A percentile compares a stretch with the other conserved stretches of the same genome.
phyloP scores from a whole-genome alignment of 352 stramenopile species.

The Aphanomyces astaci region DNA sequence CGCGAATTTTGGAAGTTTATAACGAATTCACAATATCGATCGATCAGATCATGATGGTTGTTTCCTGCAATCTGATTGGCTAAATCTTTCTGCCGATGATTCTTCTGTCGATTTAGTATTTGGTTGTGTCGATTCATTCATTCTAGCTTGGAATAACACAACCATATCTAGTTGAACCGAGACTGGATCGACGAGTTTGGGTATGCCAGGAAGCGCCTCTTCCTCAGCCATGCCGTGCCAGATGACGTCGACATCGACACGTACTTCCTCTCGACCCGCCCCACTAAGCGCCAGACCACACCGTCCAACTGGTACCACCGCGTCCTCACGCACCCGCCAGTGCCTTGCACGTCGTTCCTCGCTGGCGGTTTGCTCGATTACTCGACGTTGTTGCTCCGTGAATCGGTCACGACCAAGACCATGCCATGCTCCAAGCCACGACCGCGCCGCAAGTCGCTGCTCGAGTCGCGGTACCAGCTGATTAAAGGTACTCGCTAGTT shows the following conservation, averaged over 20 bases:
- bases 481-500: slow-evolving; percentile 31
- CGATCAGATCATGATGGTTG: too few species aligned
- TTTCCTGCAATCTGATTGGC: too few species aligned
- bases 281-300: neutral
- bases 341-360: neutral
- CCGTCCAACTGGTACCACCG: neutral
- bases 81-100: too few species aligned
- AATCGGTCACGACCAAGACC: too few species aligned
- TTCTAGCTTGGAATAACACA: too few species aligned
- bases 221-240: slow-evolving; percentile 36
- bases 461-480: slow-evolving; percentile 41
- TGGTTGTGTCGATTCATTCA: too few species aligned
- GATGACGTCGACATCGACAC: slow-evolving; percentile 13
- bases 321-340: neutral
- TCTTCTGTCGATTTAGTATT: too few species aligned
- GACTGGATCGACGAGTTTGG: slow-evolving; percentile 58
- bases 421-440: too few species aligned
- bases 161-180: slow-evolving; percentile 37
- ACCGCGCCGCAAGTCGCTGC: slow-evolving; percentile 35
- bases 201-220: slow-evolving; percentile 55
- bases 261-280: neutral
- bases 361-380: slow-evolving; percentile 19
- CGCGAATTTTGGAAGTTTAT: too few species aligned
- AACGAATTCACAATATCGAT: too few species aligned
- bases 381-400: neutral